phyloP scores from a whole-genome alignment of 2,329 filamentous ascomycete genomes.

The Chaetomium strumarium region DNA sequence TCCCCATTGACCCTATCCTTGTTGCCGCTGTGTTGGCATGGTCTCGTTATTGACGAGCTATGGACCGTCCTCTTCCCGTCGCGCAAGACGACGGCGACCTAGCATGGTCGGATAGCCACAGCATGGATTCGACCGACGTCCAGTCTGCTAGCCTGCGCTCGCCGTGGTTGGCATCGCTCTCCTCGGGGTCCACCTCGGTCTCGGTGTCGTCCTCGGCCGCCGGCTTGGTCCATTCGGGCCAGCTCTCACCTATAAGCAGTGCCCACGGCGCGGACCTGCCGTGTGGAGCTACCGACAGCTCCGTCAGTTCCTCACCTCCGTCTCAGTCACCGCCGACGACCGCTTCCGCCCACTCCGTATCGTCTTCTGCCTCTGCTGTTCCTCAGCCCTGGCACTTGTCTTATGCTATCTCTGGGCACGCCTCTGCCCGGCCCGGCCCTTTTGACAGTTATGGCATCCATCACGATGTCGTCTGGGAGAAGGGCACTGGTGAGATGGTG shows the following conservation, averaged over 20 bases:
- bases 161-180: constrained; percentile 31
- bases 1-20: constrained; percentile 7
- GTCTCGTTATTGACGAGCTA: constrained; percentile 40
- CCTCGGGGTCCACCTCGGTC: constrained; percentile 28
- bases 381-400: constrained; percentile 41
- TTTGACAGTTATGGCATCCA: constrained; percentile 14
- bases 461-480: constrained; percentile 43
- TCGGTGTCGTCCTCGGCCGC: constrained; percentile 28
- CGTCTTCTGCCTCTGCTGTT: constrained; percentile 45
- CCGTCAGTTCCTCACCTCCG: constrained; percentile 25
- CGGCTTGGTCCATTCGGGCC: constrained; percentile 36
- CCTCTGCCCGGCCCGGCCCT: constrained; percentile 30
- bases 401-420: constrained; percentile 30
- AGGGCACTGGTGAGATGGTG: constrained; percentile 39
- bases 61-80: constrained; percentile 41
- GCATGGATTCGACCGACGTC: constrained; percentile 40
- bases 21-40: constrained; percentile 32
- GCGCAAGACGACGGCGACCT: constrained; percentile 38
- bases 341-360: constrained; percentile 40
- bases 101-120: constrained; percentile 42
- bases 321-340: constrained; percentile 37
- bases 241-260: constrained; percentile 49
- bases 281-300: constrained; percentile 18
- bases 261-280: constrained; percentile 42
- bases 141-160: constrained; percentile 32